A percentile compares a stretch with the other conserved stretches of the same genome.
These are phyloP conservation scores for Ocimum tenuiflorum DNA, from an alignment of 257 asterid genomes.

Conservation along the genomic window DNA sequence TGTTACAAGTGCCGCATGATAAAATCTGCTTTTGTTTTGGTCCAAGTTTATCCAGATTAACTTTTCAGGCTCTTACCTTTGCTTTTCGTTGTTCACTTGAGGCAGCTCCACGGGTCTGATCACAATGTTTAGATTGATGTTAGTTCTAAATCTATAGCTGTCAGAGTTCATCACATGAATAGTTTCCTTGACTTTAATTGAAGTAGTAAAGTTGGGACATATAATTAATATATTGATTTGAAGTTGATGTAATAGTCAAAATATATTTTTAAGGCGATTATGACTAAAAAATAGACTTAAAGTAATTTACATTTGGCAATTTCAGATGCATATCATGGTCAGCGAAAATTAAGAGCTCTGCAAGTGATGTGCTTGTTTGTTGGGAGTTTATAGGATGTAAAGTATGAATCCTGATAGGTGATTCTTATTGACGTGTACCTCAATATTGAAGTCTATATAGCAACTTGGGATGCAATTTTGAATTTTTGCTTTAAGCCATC, in stretches of 20 bases:
- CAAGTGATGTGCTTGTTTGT: no score
- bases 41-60: not conserved
- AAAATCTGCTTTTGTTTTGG: not conserved
- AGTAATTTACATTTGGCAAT: no score
- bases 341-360: no score
- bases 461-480: not conserved
- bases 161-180: slow-evolving; percentile 18
- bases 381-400: no score
- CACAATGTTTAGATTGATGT: slow-evolving; percentile 1
- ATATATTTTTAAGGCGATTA: not conserved
- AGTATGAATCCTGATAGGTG: not conserved
- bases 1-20: not conserved
- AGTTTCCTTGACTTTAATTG: slow-evolving; percentile 17
- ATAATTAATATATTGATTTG: not conserved
- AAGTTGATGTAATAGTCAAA: no score
- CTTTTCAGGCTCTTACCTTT: not conserved
- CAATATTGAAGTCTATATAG: not conserved
- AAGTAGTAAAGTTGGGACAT: slow-evolving; percentile 16
- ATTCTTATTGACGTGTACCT: not conserved
- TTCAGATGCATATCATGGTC: no score
- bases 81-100: not conserved
- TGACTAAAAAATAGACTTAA: no score
- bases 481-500: no score
- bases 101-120: not conserved
- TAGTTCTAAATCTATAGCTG: no score